These are phyloP conservation scores for Ulota crispa DNA, from an alignment of 225 moss, liverwort and hornwort genomes.

Conservation along the genomic window DNA sequence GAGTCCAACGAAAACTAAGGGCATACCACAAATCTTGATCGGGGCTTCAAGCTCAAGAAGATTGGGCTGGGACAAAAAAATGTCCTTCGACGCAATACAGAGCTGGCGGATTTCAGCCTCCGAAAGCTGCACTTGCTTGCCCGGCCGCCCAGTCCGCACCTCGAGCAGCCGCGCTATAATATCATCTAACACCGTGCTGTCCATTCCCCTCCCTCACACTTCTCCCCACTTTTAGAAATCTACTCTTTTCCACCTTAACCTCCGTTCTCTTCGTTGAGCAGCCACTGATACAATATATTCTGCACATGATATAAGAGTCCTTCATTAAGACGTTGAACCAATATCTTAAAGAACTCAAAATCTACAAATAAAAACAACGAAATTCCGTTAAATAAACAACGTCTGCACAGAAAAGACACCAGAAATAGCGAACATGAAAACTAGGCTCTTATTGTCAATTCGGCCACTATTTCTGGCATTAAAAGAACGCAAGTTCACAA, in stretches of 20 bases:
- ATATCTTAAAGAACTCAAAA: background rate
- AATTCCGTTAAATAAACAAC: background rate
- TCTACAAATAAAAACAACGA: background rate
- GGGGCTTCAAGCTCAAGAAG: conserved; percentile 99
- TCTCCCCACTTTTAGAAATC: conserved; percentile 41
- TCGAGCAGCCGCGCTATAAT: conserved; percentile 92
- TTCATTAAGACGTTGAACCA: background rate
- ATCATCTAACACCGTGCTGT: conserved; percentile 81
- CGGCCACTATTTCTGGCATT: background rate
- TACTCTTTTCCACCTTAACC: conserved; percentile 37
- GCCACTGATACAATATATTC: conserved; percentile 33
- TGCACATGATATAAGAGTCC: conserved; percentile 12
- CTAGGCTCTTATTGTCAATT: background rate
- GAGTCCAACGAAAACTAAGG: background rate
- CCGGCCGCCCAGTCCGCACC: conserved; percentile 84
- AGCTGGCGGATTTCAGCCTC: conserved; percentile 96
- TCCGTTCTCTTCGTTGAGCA: conserved; percentile 16
- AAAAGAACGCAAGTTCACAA: background rate
- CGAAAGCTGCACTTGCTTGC: conserved; percentile 97
- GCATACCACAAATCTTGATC: conserved; percentile 96
- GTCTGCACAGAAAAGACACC: background rate
- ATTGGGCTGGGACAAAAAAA: conserved; percentile 96
- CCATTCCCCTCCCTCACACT: conserved; percentile 73
- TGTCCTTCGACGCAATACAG: conserved; percentile 89
- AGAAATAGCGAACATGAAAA: background rate